Evolutionary conservation across 202 grass and related monocot genomes (phyloP).

Genomic region (Bolboschoenoplectus hybrid): DNA sequence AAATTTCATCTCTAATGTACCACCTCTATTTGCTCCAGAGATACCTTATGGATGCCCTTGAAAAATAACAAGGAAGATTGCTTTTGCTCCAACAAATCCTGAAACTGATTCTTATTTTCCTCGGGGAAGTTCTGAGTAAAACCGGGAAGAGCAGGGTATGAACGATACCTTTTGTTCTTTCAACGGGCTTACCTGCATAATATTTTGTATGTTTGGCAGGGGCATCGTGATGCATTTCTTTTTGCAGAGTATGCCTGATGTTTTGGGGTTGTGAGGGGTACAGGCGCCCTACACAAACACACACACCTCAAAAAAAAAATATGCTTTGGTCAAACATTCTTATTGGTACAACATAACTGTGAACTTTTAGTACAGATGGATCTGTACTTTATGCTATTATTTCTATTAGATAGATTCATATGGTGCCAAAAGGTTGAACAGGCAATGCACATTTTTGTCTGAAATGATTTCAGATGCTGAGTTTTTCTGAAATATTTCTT

Average conservation of each 20-base stretch:
- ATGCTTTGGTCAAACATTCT: slow-evolving; percentile 1
- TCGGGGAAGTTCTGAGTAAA: slow-evolving; percentile 12
- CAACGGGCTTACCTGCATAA: background rate
- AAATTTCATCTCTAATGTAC: slow-evolving; percentile 32
- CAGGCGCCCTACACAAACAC: background rate
- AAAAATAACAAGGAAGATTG: background rate
- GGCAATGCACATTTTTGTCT: slow-evolving; percentile 9
- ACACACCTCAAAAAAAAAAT: background rate
- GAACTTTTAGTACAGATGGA: background rate
- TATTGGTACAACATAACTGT: background rate
- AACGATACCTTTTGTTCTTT: background rate
- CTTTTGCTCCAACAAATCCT: background rate
- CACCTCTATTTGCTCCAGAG: background rate
- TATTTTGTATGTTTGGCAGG: background rate
- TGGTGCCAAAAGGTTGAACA: background rate
- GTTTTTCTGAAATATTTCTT: slow-evolving; percentile 57
- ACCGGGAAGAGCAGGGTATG: background rate
- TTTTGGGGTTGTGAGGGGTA: background rate
- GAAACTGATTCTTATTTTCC: slow-evolving; percentile 14
- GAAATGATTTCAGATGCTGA: slow-evolving; percentile 60
- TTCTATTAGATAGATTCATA: background rate
- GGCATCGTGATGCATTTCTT: background rate
- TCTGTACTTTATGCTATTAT: slow-evolving; percentile 31
- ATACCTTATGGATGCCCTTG: background rate
- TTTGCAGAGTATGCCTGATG: background rate